Evolutionary conservation across 2,329 filamentous ascomycete genomes (phyloP).

Genomic region (Fusarium tupiense): DNA sequence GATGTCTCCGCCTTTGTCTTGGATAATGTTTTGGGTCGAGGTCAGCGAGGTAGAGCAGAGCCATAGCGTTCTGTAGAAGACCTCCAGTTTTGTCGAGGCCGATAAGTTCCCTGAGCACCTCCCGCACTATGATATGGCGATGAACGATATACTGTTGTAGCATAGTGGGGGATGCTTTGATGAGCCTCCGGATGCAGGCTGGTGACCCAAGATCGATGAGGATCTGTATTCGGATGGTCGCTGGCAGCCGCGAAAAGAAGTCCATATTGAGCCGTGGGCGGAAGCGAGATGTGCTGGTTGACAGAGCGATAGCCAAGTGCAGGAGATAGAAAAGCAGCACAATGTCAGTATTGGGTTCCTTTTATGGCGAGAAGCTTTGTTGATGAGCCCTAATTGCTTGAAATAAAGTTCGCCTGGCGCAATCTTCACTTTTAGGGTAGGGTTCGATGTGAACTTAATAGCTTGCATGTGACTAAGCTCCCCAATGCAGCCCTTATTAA

Average conservation of each 20-base stretch:
- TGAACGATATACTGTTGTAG: neutral
- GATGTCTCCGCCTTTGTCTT: fast-evolving
- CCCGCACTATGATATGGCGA: neutral
- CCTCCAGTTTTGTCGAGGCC: neutral
- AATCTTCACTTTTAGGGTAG: neutral
- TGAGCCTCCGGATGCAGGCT: neutral
- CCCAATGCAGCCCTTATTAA: neutral
- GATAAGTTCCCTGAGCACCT: neutral
- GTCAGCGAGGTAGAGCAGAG: neutral
- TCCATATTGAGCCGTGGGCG: neutral
- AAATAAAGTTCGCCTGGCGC: neutral
- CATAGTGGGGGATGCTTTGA: neutral
- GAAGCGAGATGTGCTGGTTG: fast-evolving
- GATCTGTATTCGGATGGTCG: neutral
- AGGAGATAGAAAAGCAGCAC: neutral
- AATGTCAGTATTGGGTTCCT: too few relatives aligned
- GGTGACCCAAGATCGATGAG: conserved; percentile 1
- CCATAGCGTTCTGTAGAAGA: neutral
- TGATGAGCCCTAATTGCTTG: neutral
- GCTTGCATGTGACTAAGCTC: too few relatives aligned
- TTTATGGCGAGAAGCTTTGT: too few relatives aligned
- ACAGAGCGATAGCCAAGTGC: fast-evolving
- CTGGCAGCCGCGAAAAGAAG: neutral
- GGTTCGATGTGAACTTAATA: neutral
- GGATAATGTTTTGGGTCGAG: too few relatives aligned